phyloP scores from a whole-genome alignment of 2,329 filamentous ascomycete species.

The Colletotrichum filicis region DNA sequence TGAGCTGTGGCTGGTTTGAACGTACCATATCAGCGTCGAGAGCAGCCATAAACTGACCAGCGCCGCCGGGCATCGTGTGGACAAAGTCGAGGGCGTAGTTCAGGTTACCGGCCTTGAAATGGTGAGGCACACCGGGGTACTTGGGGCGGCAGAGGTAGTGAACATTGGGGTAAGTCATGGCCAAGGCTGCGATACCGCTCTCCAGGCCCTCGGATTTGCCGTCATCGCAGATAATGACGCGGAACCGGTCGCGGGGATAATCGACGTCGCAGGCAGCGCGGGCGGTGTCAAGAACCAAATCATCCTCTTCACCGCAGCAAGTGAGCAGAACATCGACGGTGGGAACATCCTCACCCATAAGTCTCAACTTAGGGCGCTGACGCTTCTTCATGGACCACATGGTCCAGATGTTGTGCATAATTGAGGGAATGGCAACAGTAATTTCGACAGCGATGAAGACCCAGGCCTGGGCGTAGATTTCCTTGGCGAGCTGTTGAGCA shows the following conservation, averaged over 20 bases:
- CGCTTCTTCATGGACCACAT: constrained; percentile 67
- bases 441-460: constrained; percentile 67
- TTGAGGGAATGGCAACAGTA: constrained; percentile 61
- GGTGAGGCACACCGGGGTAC: constrained; percentile 59
- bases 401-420: constrained; percentile 69
- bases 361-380: constrained; percentile 61
- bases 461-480: constrained; percentile 63
- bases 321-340: constrained; percentile 68
- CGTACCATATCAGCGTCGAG: constrained; percentile 73
- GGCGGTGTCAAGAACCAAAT: constrained; percentile 67
- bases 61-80: constrained; percentile 62
- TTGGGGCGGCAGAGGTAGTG: constrained; percentile 64
- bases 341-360: constrained; percentile 59
- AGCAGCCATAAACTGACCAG: constrained; percentile 69
- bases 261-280: constrained; percentile 65
- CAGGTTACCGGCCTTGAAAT: constrained; percentile 74
- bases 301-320: constrained; percentile 67
- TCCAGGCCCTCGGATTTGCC: constrained; percentile 58
- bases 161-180: constrained; percentile 57
- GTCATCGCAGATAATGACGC: constrained; percentile 68
- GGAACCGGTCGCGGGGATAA: constrained; percentile 63
- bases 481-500: constrained; percentile 54
- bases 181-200: constrained; percentile 49
- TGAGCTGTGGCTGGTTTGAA: neutral
- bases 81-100: constrained; percentile 68